Percentiles rank a stretch among this genome's conserved stretches.
Evolutionary conservation across 768 basidiomycete genomes (phyloP).

Genomic region (Lepiota venenata): DNA sequence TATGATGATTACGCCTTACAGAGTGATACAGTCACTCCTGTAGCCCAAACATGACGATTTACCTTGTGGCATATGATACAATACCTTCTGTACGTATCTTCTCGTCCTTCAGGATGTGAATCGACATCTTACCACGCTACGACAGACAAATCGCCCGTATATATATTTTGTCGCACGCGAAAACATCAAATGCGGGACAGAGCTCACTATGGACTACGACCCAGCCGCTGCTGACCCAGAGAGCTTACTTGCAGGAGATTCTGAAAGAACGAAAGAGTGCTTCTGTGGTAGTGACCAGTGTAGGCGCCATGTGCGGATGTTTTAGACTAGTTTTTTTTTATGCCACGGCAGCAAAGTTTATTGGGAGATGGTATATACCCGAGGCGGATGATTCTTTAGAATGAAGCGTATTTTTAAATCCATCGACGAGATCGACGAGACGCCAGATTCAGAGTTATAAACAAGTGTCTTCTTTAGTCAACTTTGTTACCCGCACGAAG

Average conservation of each 20-base stretch:
- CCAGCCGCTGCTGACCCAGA: slow-evolving; percentile 31
- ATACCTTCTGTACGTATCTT: slow-evolving; percentile 44
- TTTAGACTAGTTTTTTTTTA: not conserved
- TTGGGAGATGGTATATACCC: not conserved
- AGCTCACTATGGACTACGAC: slow-evolving; percentile 66
- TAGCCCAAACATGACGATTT: slow-evolving; percentile 53
- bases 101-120: not conserved
- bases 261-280: slow-evolving; percentile 14
- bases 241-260: not conserved
- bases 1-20: not conserved
- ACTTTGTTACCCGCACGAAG: slow-evolving; percentile 7
- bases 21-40: slow-evolving; percentile 63
- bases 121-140: not conserved
- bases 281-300: slow-evolving; percentile 11
- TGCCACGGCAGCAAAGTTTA: not conserved
- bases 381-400: too few relatives aligned
- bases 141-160: slow-evolving; percentile 57
- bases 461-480: not conserved
- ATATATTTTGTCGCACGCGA: slow-evolving; percentile 52
- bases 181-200: slow-evolving; percentile 46
- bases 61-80: slow-evolving; percentile 60
- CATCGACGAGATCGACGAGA: not conserved
- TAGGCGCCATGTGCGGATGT: slow-evolving; percentile 6
- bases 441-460: too few relatives aligned
- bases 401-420: too few relatives aligned